Conservation (phyloP, 768 basidiomycete species). For the Xerocomus brunneocitrinus region DNA sequence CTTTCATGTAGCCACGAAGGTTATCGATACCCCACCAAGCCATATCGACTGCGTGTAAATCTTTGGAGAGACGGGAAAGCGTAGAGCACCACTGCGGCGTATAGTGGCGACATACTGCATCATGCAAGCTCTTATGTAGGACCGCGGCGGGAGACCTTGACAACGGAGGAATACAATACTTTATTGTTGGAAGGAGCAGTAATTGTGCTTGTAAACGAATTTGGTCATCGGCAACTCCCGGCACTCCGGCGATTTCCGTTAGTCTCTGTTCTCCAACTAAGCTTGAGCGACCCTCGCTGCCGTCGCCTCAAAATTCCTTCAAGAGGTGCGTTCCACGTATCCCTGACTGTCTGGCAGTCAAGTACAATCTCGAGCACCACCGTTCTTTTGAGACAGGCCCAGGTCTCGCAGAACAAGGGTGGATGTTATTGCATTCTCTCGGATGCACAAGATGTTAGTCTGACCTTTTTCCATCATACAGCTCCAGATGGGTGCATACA, state of each 20-base stretch:
- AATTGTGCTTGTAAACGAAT: constrained; percentile 5
- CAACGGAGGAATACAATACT: constrained; percentile 16
- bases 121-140: constrained; percentile 18
- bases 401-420: constrained; percentile 14
- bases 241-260: constrained; percentile 18
- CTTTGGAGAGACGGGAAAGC: background rate
- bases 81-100: constrained; percentile 1
- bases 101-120: background rate
- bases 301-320: constrained; percentile 20
- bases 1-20: constrained; percentile 32
- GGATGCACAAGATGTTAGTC: constrained; percentile 14
- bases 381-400: constrained; percentile 3
- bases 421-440: constrained; percentile 17
- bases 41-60: constrained; percentile 13
- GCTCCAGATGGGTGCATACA: constrained; percentile 86
- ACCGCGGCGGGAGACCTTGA: constrained; percentile 7
- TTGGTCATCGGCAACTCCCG: constrained; percentile 25
- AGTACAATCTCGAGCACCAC: background rate
- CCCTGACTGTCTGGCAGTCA: background rate
- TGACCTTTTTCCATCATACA: constrained; percentile 19
- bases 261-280: background rate
- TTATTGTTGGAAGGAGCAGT: constrained; percentile 14
- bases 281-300: constrained; percentile 2
- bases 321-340: constrained; percentile 26
- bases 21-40: constrained; percentile 30